Evolutionary conservation across 1,284 basidiomycete genomes (phyloP).

Genomic region (Apiotrichum gamsii): DNA sequence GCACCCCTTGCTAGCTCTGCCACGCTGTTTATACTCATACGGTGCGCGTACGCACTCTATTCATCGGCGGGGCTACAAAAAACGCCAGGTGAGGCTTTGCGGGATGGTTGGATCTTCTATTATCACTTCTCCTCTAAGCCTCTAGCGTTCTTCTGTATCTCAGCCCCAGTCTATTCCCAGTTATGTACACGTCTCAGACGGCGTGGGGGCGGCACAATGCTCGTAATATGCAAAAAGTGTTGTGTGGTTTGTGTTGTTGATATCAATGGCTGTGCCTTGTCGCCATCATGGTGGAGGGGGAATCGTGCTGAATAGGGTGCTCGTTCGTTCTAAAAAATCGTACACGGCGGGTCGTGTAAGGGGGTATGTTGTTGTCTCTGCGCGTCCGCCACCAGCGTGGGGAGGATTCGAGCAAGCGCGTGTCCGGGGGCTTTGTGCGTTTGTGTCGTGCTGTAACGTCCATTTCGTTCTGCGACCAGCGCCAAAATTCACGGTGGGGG

Average conservation of each 20-base stretch:
- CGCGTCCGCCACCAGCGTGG: conserved; percentile 11
- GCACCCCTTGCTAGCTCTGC: too few relatives aligned
- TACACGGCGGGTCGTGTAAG: conserved; percentile 8
- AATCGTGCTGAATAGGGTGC: conserved; percentile 20
- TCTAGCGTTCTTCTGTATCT: conserved; percentile 19
- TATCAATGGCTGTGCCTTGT: conserved; percentile 18
- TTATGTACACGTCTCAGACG: conserved; percentile 10
- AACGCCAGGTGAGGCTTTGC: conserved; percentile 19
- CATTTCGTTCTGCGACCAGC: conserved; percentile 22
- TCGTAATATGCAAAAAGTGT: conserved; percentile 1
- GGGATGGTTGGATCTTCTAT: conserved; percentile 11
- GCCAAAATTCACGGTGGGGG: conserved; percentile 13
- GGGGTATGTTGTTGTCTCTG: conserved; percentile 9
- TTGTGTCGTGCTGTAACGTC: conserved; percentile 13
- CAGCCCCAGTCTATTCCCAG: conserved; percentile 9
- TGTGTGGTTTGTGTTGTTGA: conserved; percentile 1
- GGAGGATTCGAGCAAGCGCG: conserved; percentile 12
- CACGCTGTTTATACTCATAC: too few relatives aligned
- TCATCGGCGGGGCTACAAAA: conserved; percentile 16
- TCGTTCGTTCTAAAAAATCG: conserved; percentile 12
- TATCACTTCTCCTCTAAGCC: conserved; percentile 21
- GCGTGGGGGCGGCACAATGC: conserved; percentile 20
- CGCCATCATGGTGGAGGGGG: conserved; percentile 12
- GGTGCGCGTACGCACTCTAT: conserved; percentile 12
- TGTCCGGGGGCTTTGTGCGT: conserved; percentile 9